A percentile compares a stretch with the other conserved stretches of the same genome.
phyloP scores from a whole-genome alignment of 2,329 filamentous ascomycete genomes.

The Aspergillus carbonarius region DNA sequence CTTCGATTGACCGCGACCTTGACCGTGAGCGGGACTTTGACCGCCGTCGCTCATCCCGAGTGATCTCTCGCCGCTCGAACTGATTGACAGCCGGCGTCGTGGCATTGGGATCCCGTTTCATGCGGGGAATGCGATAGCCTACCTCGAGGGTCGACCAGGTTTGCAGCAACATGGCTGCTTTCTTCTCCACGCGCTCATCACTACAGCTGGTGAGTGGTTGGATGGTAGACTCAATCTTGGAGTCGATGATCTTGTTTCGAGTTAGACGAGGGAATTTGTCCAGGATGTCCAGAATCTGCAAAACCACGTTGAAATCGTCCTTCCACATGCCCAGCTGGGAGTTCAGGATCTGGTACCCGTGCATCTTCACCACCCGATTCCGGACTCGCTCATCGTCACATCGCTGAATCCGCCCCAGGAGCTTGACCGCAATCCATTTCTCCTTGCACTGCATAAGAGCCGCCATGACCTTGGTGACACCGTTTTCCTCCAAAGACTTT shows the following conservation, averaged over 20 bases:
- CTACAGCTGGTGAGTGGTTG: conserved; percentile 65
- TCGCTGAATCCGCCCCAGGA: conserved; percentile 82
- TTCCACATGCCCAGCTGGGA: conserved; percentile 80
- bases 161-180: conserved; percentile 69
- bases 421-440: conserved; percentile 98
- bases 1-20: conserved; percentile 46
- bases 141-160: conserved; percentile 88
- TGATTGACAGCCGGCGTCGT: conserved; percentile 61
- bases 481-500: conserved; percentile 74
- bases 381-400: conserved; percentile 84
- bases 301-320: conserved; percentile 83
- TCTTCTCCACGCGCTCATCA: conserved; percentile 71
- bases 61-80: conserved; percentile 56
- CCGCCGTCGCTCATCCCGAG: conserved; percentile 51
- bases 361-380: conserved; percentile 89
- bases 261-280: conserved; percentile 87
- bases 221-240: conserved; percentile 85
- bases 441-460: conserved; percentile 97
- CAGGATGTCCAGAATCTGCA: conserved; percentile 87
- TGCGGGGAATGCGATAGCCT: conserved; percentile 87
- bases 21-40: conserved; percentile 52
- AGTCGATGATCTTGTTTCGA: conserved; percentile 94
- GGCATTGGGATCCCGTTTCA: conserved; percentile 74
- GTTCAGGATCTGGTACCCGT: conserved; percentile 94
- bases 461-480: conserved; percentile 92